A percentile compares a stretch with the other conserved stretches of the same genome.
These are phyloP conservation scores for Daldinia sp. DNA, from an alignment of 2,329 filamentous ascomycete species.

Conservation along the genomic window DNA sequence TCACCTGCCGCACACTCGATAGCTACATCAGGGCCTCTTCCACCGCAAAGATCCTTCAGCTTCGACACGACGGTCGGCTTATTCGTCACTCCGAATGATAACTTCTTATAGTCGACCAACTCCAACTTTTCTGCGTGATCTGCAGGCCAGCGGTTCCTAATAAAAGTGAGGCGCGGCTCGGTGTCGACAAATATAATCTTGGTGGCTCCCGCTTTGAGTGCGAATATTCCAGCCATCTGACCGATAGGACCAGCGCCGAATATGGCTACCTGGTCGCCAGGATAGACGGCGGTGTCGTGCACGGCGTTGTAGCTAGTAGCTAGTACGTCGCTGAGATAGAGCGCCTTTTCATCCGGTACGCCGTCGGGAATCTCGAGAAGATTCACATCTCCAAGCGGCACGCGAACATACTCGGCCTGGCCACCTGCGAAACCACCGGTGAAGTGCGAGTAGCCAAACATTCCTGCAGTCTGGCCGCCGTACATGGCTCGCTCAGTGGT, in stretches of 20 bases:
- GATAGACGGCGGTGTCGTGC: conserved; percentile 82
- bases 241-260: conserved; percentile 89
- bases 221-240: conserved; percentile 82
- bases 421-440: conserved; percentile 88
- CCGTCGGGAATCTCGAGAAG: conserved; percentile 79
- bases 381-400: conserved; percentile 83
- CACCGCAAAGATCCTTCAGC: conserved; percentile 76
- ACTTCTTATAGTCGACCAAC: conserved; percentile 71
- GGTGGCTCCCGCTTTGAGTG: conserved; percentile 74
- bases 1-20: conserved; percentile 66
- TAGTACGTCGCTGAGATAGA: conserved; percentile 84
- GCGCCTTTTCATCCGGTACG: conserved; percentile 84
- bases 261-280: conserved; percentile 79
- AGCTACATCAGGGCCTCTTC: conserved; percentile 76
- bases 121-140: conserved; percentile 64
- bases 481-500: conserved; percentile 78
- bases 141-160: conserved; percentile 67
- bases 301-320: conserved; percentile 83
- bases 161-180: conserved; percentile 72
- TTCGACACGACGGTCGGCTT: conserved; percentile 71
- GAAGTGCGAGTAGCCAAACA: conserved; percentile 80
- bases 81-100: conserved; percentile 64
- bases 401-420: conserved; percentile 85
- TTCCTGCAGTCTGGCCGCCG: conserved; percentile 76
- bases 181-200: conserved; percentile 83